Evolutionary conservation across 257 asterid genomes (phyloP).

Genomic region (Jaltomata sinuosa): DNA sequence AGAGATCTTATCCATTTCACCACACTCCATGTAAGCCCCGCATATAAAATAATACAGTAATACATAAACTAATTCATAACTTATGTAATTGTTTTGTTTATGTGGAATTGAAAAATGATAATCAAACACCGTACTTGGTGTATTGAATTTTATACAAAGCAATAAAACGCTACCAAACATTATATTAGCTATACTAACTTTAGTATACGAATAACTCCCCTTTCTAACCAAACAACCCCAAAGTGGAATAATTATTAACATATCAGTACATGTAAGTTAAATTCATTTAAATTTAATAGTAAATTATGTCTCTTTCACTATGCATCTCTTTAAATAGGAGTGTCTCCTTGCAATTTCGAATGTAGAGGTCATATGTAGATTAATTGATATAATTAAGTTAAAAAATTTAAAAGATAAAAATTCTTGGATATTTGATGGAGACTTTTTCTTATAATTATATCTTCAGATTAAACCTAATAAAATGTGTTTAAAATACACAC

Average conservation of each 20-base stretch:
- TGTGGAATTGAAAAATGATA: background rate
- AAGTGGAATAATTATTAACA: background rate
- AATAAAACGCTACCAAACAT: background rate
- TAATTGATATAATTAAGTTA: too few relatives aligned
- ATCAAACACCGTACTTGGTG: background rate
- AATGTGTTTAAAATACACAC: background rate
- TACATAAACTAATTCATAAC: background rate
- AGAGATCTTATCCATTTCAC: background rate
- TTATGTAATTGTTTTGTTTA: background rate
- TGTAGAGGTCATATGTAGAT: too few relatives aligned
- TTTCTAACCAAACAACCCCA: background rate
- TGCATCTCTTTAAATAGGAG: too few relatives aligned
- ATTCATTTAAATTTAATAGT: too few relatives aligned
- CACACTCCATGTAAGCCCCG: background rate
- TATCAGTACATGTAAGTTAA: background rate
- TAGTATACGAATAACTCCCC: background rate
- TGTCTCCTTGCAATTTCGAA: too few relatives aligned
- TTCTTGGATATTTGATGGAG: background rate
- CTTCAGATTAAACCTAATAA: background rate
- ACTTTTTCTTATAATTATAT: too few relatives aligned
- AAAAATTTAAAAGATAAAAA: too few relatives aligned
- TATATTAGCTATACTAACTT: background rate
- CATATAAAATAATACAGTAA: background rate
- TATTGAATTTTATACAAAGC: too few relatives aligned
- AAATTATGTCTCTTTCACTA: too few relatives aligned